Evolutionary conservation across 2,329 filamentous ascomycete genomes (phyloP), one percentile per base, ranked within the genome.

Genomic region (Endocalyx cinctus): DNA sequence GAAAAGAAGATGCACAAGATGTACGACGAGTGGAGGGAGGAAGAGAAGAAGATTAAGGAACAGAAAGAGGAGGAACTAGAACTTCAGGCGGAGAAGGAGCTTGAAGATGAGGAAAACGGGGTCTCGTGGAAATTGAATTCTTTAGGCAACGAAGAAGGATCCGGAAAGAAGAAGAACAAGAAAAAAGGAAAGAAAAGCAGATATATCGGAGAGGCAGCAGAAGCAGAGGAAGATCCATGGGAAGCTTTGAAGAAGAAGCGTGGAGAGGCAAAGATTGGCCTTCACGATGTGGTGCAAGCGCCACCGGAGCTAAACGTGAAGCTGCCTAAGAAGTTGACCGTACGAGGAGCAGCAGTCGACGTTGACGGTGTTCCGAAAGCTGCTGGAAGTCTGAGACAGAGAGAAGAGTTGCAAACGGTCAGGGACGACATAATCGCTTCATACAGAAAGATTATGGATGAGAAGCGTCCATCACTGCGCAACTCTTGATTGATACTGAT

Each of bases 1-100:
- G 89, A 96, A 64, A 84, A 79, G 56, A 82, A 83, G 45, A 82
- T 96, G 69, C 79, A 81, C 48, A 85, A 85, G 52, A 72, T 87
- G 44, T 87, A 89, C 55, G 81, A 83, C 27, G 85, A 90, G 47
- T 88, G 84, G 73, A 68, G 74, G 33, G 80, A 80, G 46, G 74
- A 82, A 48, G 82, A 84, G 15, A 66, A 66, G 32, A 78, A 77
- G 52, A 66, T 79, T 26, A 66, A 77, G 44, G 80, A 82, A 31
- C 68, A 76, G 47, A 74, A 73, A 34, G 79, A 82, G 28, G 82
- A 85, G 31, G 77, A 81, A 38, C 61, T 77, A 31, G 79, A 83
- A 48, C 64, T 75, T 25, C 78, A 77, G 46, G 78, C 81, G 35
- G 77, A 78, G 33, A 64, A 66, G 14, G 80, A 83, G 41, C 58